Evolutionary conservation across 2,329 filamentous ascomycete species (phyloP).

Genomic region (Achaetomium macrosporum): DNA sequence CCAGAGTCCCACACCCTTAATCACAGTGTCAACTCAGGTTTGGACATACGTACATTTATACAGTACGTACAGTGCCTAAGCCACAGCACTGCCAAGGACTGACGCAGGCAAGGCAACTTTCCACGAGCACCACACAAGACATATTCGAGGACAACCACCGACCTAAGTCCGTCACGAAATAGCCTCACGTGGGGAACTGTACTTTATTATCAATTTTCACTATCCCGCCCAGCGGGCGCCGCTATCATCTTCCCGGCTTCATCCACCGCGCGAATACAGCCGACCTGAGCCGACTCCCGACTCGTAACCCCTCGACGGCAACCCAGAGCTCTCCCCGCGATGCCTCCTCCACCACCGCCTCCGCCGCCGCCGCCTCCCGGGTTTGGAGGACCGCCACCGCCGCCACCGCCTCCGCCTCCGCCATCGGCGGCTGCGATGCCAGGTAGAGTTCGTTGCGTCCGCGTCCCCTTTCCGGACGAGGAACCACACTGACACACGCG

Average conservation of each 20-base stretch:
- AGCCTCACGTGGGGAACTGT: background rate
- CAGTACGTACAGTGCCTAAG: background rate
- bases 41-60: no score
- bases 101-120: slow-evolving; percentile 6
- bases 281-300: background rate
- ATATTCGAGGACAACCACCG: background rate
- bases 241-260: background rate
- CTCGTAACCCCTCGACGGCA: background rate
- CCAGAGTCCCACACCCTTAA: no score
- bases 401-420: slow-evolving; percentile 55
- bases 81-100: background rate
- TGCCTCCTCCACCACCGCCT: slow-evolving; percentile 60
- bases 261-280: background rate
- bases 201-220: no score
- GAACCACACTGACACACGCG: slow-evolving; percentile 21
- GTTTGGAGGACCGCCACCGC: slow-evolving; percentile 52
- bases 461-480: background rate
- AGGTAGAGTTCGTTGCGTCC: slow-evolving; percentile 53
- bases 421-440: slow-evolving; percentile 50
- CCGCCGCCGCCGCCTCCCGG: slow-evolving; percentile 59
- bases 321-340: slow-evolving; percentile 15
- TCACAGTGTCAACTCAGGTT: no score
- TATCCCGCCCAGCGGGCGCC: background rate
- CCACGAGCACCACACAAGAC: background rate
- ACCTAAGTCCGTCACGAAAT: background rate